phyloP scores from a whole-genome alignment of 192 early-diverging fungal species.

The Podila epigama region DNA sequence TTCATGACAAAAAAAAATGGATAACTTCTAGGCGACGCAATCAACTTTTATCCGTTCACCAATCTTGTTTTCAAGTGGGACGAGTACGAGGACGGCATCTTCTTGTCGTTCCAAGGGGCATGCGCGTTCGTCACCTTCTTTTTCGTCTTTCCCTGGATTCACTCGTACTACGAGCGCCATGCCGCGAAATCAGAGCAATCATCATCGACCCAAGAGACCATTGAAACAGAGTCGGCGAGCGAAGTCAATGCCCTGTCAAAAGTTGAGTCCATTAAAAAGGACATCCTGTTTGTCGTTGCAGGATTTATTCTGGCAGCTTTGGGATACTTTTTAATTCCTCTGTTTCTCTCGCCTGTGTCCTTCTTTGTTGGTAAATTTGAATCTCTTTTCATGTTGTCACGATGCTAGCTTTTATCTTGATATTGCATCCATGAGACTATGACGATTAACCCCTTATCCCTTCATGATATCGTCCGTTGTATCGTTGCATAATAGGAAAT shows the following conservation, averaged over 20 bases:
- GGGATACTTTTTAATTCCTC: too few species aligned
- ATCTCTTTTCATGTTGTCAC: not conserved
- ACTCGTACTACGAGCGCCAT: constrained; percentile 5
- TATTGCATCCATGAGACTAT: not conserved
- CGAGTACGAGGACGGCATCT: constrained; percentile 6
- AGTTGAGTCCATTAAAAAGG: not conserved
- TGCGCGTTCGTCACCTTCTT: not conserved
- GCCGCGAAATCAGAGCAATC: not conserved
- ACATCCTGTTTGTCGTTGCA: not conserved
- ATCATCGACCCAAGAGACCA: not conserved
- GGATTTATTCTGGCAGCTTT: not conserved
- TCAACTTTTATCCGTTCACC: constrained; percentile 5
- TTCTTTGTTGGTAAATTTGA: not conserved
- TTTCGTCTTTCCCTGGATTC: constrained; percentile 2
- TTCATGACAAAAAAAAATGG: too few species aligned
- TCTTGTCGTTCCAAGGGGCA: not conserved
- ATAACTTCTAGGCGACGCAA: not conserved
- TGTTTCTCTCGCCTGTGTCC: not conserved
- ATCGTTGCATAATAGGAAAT: not conserved
- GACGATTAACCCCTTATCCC: not conserved
- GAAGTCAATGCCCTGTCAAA: not conserved
- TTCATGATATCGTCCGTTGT: not conserved
- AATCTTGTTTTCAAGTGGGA: constrained; percentile 13
- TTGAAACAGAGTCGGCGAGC: not conserved
- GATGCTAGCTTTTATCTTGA: not conserved